phyloP scores from a whole-genome alignment of 352 stramenopile species.

The Globisporangium irregulare region DNA sequence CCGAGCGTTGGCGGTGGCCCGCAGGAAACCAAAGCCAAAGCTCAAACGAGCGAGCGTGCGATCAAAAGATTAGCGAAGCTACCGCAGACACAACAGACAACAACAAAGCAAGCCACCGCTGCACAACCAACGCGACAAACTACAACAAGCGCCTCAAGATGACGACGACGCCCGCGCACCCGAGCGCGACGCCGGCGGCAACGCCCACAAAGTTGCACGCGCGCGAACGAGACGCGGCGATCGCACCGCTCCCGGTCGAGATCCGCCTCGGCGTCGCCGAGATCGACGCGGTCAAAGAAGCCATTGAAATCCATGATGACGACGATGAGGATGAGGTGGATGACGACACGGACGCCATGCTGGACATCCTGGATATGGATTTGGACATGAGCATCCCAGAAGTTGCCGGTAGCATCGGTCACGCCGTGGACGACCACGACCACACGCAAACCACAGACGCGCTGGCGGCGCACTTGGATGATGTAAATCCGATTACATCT shows the following conservation, averaged over 20 bases:
- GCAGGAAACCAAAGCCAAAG: constrained; percentile 10
- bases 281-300: constrained; percentile 23
- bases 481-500: background rate
- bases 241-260: background rate
- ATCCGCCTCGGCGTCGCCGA: constrained; percentile 12
- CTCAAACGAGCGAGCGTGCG: constrained; percentile 6
- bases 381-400: constrained; percentile 15
- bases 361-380: constrained; percentile 18
- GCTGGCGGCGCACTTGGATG: background rate
- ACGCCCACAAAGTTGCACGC: constrained; percentile 6
- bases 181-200: constrained; percentile 10
- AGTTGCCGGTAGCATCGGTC: background rate
- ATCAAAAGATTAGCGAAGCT: constrained; percentile 25
- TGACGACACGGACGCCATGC: constrained; percentile 11
- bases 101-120: background rate
- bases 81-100: constrained; percentile 13
- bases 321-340: background rate
- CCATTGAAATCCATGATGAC: background rate
- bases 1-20: constrained; percentile 13
- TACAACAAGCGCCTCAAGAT: constrained; percentile 1
- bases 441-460: background rate
- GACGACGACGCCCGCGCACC: constrained; percentile 13
- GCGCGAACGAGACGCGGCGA: background rate
- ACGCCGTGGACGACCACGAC: background rate
- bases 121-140: background rate